Percentiles rank a stretch among this genome's conserved stretches.
Conservation (phyloP, 208 protist genomes). For the Acanthamoeba castellanii region DNA sequence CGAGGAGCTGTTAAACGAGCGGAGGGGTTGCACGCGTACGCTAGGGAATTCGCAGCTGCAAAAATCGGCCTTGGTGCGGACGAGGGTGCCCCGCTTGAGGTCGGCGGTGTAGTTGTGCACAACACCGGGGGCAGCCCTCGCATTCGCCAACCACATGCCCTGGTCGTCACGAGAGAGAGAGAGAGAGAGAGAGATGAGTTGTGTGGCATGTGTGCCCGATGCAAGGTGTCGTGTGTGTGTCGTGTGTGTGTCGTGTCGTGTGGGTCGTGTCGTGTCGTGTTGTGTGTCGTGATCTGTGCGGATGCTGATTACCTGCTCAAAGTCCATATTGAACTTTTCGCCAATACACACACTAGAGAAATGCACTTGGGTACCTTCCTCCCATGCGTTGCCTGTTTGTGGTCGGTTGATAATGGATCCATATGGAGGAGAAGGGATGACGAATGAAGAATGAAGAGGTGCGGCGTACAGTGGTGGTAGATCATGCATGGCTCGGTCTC, state of each 20-base stretch:
- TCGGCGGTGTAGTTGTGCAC: slow-evolving; percentile 71
- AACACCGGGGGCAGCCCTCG: slow-evolving; percentile 43
- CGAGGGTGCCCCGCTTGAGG: not conserved
- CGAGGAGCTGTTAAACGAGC: too few relatives aligned
- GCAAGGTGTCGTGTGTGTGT: too few relatives aligned
- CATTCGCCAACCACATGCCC: slow-evolving; percentile 75
- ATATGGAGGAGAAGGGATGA: not conserved
- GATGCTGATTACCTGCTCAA: slow-evolving; percentile 11
- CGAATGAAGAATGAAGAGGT: slow-evolving; percentile 24
- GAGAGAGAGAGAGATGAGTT: too few relatives aligned
- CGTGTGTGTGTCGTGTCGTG: too few relatives aligned
- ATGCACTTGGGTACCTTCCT: slow-evolving; percentile 34
- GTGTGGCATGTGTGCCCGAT: too few relatives aligned
- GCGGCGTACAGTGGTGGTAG: slow-evolving; percentile 75
- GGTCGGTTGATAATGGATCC: not conserved
- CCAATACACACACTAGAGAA: slow-evolving; percentile 71
- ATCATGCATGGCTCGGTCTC: slow-evolving; percentile 80
- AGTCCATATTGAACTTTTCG: slow-evolving; percentile 78
- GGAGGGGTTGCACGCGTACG: not conserved
- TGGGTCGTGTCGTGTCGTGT: not conserved
- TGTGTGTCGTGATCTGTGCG: not conserved
- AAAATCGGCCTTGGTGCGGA: not conserved
- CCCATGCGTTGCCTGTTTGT: not conserved
- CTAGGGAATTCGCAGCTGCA: slow-evolving; percentile 74
- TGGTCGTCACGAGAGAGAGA: not conserved